Base-by-base conservation (phyloP, 768 basidiomycete species). In the Coprinellus micaceus region DNA sequence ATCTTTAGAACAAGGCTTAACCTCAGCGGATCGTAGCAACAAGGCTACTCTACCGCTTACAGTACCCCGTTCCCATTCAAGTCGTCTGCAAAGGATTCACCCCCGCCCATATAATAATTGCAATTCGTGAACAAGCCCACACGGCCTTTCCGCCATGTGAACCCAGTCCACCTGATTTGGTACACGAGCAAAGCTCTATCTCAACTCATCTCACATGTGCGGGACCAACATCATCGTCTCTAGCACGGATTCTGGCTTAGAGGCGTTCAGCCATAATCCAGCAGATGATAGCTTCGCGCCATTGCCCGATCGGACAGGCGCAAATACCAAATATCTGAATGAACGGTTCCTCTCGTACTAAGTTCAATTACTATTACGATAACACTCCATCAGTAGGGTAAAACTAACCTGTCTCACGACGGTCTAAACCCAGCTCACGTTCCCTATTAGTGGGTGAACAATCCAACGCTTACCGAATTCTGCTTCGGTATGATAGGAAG, bases 201-300 rank as follows among this genome's bases (percentile, higher is more conserved):
- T 72, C 62, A 76, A 83, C 81, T 74, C 82, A 73, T 74, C 77
- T 82, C 71, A 80, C 73, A 80, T 78, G 75, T 78, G 81, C 77
- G 79, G 82, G 82, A 82, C 78, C 76, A 79, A 82, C 76, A 82
- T 84, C 82, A 76, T 84, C 79, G 77, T 80, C 76, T 85, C 82
- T 79, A 82, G 85, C 82, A 85, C 77, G 79, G 84, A 84, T 86
- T 85, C 84, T 84, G 83, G 75, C 83, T 85, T 85, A 85, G 84
- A 86, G 84, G 84, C 82, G 78, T 86, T 86, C 84, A 86, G n/a
- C n/a, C n/a, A n/a, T n/a, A n/a, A n/a, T n/a, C n/a, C n/a, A n/a
- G n/a, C n/a, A n/a, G n/a, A n/a, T n/a, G n/a, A n/a, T n/a, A n/a
- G n/a, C n/a, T n/a, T n/a, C n/a, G n/a, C n/a, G n/a, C n/a, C n/a